These are phyloP conservation scores for Nemania bipapillata DNA, from an alignment of 2,329 filamentous ascomycete genomes.

Conservation along the genomic window DNA sequence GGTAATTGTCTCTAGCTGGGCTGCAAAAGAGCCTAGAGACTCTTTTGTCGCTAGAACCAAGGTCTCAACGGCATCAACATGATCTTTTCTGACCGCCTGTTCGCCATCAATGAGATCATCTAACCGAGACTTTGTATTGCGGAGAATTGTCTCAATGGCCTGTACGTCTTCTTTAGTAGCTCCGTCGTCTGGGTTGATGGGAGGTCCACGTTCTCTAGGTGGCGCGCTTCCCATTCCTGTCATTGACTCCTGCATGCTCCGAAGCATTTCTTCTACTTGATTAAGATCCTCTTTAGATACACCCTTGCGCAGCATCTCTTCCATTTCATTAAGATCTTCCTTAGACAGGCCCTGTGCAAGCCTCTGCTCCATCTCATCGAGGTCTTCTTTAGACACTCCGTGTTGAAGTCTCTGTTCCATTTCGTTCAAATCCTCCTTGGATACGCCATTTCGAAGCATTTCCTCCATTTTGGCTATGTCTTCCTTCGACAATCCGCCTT, in stretches of 20 bases:
- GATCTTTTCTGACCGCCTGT: slow-evolving; percentile 73
- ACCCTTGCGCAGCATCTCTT: slow-evolving; percentile 31
- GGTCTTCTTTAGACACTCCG: slow-evolving; percentile 56
- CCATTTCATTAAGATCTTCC: slow-evolving; percentile 57
- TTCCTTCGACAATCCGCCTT: slow-evolving; percentile 54
- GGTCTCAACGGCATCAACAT: slow-evolving; percentile 72
- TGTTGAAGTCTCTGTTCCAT: slow-evolving; percentile 64
- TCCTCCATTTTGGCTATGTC: slow-evolving; percentile 58
- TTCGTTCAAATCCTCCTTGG: slow-evolving; percentile 59
- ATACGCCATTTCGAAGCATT: slow-evolving; percentile 60
- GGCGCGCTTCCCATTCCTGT: slow-evolving; percentile 46
- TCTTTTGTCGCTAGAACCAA: slow-evolving; percentile 79
- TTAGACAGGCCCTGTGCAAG: slow-evolving; percentile 58
- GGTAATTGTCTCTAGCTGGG: slow-evolving; percentile 75
- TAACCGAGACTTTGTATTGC: slow-evolving; percentile 87
- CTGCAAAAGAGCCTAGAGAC: slow-evolving; percentile 71
- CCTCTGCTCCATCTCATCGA: slow-evolving; percentile 60
- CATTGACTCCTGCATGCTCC: slow-evolving; percentile 57
- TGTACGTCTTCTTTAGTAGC: slow-evolving; percentile 85
- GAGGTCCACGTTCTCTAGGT: slow-evolving; percentile 45
- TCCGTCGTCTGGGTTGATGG: slow-evolving; percentile 56
- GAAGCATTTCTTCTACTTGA: slow-evolving; percentile 63
- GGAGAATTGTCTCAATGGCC: slow-evolving; percentile 88
- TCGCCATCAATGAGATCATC: slow-evolving; percentile 82
- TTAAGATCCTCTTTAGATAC: slow-evolving; percentile 57